Conservation (phyloP, 257 asterid species). For the Nicotiana otophora region DNA sequence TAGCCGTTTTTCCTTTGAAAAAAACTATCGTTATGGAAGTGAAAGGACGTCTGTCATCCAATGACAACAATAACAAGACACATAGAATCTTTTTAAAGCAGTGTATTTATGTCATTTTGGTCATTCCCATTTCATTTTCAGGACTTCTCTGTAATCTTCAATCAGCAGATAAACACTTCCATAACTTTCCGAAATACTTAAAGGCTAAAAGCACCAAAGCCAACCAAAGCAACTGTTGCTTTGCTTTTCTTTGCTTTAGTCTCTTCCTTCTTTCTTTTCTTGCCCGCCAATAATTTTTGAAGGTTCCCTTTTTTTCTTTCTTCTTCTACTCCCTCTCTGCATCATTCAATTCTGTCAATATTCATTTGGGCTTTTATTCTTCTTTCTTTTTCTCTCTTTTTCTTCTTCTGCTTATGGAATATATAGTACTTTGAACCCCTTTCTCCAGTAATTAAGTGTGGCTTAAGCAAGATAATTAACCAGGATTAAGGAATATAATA, state of each 20-base stretch:
- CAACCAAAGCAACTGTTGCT: slow-evolving; percentile 4
- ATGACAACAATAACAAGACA: background rate
- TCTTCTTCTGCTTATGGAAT: background rate
- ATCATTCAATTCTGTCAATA: slow-evolving; percentile 2
- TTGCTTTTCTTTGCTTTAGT: background rate
- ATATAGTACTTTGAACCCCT: background rate
- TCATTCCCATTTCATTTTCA: background rate
- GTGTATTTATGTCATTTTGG: background rate
- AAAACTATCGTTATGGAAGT: background rate
- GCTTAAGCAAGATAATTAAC: background rate
- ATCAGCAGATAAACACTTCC: background rate
- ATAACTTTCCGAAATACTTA: background rate
- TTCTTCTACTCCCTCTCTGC: background rate
- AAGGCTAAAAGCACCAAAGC: background rate
- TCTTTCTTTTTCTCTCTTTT: background rate
- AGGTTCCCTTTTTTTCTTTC: background rate
- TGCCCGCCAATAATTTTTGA: slow-evolving; percentile 4
- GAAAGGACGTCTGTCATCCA: background rate
- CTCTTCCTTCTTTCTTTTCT: slow-evolving; percentile 6
- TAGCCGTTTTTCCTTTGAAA: too few species aligned
- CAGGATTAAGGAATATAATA: background rate
- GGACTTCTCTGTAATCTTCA: background rate
- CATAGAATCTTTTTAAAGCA: background rate
- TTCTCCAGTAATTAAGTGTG: background rate
- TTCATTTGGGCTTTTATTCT: slow-evolving; percentile 2